Base-by-base conservation (phyloP, 495 filamentous ascomycete species). In the Xylaria grammica region DNA sequence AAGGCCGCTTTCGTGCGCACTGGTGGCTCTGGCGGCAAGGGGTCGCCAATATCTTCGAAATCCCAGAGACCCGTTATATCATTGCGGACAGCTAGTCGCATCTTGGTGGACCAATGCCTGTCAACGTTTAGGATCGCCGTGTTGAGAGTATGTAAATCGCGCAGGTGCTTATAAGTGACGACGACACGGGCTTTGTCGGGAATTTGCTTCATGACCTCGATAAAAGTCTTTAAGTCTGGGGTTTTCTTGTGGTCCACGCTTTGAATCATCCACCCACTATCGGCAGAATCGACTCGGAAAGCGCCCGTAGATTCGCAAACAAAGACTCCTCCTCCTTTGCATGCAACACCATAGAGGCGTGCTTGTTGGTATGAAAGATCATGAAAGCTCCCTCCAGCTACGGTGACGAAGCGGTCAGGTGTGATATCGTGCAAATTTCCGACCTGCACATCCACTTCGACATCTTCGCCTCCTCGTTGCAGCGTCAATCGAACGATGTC, bases 361-460 rank as follows among this genome's bases (percentile, higher is more conserved):
- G 96, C 91, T 74, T 97, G 91, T 73, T 98, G 96, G 77, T 99
- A 99, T 0, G 95, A 99, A 17, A 98, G 82, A 73, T 96, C 84
- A 74, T 99, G 95, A 79, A 99, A 97, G 50, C 92, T 91, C 20
- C 87, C 95, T 30, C 95, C 96, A 53, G 92, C 91, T 24, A 97
- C 94, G 10, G 92, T 91, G 46, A 97, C 91, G 72, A 97, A 98
- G 56, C 94, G 90, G 75, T 97, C 94, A 7, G 95, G 95, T 9
- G 94, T 97, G 72, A 99, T 99, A 30, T 85, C 86, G 79, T 98
- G 96, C 59, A 99, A 82, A 72, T 99, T 91, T 44, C 92, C 94
- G 56, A 98, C 93, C 50, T 86, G 78, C 58, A 97, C 84, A 63
- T 94, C 90, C 30, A 98, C 86, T 73, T 96, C 89, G 34, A 97